Percentiles rank a stretch among this genome's conserved stretches.
Evolutionary conservation across 495 filamentous ascomycete species (phyloP).

Genomic region (Cairneyella variabilis): DNA sequence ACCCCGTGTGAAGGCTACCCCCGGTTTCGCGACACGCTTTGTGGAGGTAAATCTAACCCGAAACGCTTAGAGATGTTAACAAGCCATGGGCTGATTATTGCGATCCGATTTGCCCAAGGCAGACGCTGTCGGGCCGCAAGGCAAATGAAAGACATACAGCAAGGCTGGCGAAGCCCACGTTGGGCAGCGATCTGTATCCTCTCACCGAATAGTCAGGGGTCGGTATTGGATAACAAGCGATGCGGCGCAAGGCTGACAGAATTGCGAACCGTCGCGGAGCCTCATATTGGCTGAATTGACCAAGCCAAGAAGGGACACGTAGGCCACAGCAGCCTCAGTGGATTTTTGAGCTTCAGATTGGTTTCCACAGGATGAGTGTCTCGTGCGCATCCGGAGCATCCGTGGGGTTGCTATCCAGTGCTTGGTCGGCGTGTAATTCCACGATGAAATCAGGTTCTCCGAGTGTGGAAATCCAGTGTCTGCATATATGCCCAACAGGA

Average conservation of each 20-base stretch:
- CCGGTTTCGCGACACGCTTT: too few relatives aligned
- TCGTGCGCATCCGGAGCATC: background rate
- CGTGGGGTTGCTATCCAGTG: background rate
- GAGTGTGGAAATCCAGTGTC: too few relatives aligned
- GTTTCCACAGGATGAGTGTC: background rate
- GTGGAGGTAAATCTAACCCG: too few relatives aligned
- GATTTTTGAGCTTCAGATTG: background rate
- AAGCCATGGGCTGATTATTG: background rate
- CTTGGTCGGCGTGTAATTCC: background rate
- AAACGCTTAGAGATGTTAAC: background rate
- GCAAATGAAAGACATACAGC: background rate
- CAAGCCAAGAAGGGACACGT: background rate
- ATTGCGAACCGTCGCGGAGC: conserved; percentile 1
- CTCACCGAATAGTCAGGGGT: conserved; percentile 3
- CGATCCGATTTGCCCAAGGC: background rate
- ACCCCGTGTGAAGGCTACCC: too few relatives aligned
- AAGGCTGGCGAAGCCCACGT: background rate
- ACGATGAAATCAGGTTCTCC: too few relatives aligned
- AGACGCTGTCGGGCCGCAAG: conserved; percentile 4
- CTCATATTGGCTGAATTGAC: background rate
- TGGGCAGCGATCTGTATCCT: background rate
- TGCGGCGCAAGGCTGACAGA: conserved; percentile 9
- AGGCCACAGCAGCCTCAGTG: background rate
- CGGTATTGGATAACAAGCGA: conserved; percentile 2
- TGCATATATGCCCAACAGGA: too few relatives aligned